Percentiles rank a stretch among this genome's conserved stretches.
phyloP scores from a whole-genome alignment of 495 filamentous ascomycete genomes.

The Aspergillus nidulans region DNA sequence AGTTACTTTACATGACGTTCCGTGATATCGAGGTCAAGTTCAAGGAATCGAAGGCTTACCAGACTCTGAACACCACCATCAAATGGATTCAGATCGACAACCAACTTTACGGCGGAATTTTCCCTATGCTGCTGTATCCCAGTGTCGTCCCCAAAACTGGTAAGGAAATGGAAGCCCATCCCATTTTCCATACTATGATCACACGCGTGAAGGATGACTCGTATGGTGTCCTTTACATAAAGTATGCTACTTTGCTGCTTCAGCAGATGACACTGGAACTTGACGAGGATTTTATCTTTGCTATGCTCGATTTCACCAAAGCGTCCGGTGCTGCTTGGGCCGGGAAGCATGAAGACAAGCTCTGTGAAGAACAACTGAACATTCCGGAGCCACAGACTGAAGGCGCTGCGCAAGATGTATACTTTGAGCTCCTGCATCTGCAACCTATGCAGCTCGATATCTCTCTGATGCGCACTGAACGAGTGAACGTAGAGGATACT shows the following conservation, averaged over 20 bases:
- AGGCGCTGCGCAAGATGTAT: slow-evolving; percentile 83
- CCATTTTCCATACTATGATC: slow-evolving; percentile 85
- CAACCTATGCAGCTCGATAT: slow-evolving; percentile 98
- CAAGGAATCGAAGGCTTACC: slow-evolving; percentile 85
- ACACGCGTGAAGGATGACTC: slow-evolving; percentile 97
- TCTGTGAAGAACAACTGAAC: slow-evolving; percentile 85
- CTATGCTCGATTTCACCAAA: slow-evolving; percentile 91
- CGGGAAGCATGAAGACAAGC: slow-evolving; percentile 71
- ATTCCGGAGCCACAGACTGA: slow-evolving; percentile 88
- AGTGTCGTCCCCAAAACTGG: slow-evolving; percentile 98
- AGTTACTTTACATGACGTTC: slow-evolving; percentile 90
- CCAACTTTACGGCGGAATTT: slow-evolving; percentile 95
- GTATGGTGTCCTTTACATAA: slow-evolving; percentile 97
- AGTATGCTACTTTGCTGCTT: slow-evolving; percentile 87
- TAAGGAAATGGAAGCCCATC: slow-evolving; percentile 94
- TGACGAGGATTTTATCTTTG: slow-evolving; percentile 96
- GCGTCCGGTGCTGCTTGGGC: slow-evolving; percentile 91
- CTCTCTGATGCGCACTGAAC: slow-evolving; percentile 93
- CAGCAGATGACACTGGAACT: slow-evolving; percentile 98
- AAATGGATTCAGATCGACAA: slow-evolving; percentile 99
- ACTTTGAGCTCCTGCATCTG: slow-evolving; percentile 94
- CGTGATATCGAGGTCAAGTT: slow-evolving; percentile 89
- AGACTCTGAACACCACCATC: slow-evolving; percentile 81
- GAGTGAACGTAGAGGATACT: slow-evolving; percentile 92
- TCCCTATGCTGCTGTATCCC: slow-evolving; percentile 94